Percentiles rank a stretch among this genome's conserved stretches.
Conservation (phyloP, 352 stramenopile species). For the Phytophthora crassamura region DNA sequence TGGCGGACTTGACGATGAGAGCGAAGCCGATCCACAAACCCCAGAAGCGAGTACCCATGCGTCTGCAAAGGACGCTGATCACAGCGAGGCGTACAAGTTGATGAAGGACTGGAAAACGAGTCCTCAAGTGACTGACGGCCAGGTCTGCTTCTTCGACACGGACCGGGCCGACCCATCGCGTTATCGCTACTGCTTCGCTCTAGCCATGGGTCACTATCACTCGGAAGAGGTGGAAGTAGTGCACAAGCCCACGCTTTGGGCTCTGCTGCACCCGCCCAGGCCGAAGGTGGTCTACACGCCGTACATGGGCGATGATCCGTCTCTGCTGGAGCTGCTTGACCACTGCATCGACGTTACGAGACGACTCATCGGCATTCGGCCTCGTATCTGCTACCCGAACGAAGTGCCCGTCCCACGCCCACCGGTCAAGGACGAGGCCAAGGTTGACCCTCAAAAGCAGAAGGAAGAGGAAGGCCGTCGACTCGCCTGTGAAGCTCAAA, state of each 20-base stretch:
- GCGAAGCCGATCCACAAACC: constrained; percentile 15
- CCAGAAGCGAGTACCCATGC: constrained; percentile 5
- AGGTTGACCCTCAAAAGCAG: constrained; percentile 31
- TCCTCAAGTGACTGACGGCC: constrained; percentile 65
- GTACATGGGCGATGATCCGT: constrained; percentile 57
- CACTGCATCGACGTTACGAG: constrained; percentile 70
- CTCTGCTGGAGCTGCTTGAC: constrained; percentile 57
- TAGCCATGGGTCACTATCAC: constrained; percentile 68
- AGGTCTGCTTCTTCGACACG: constrained; percentile 75
- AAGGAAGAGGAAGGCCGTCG: constrained; percentile 68
- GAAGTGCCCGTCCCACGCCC: constrained; percentile 49
- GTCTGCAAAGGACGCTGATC: not conserved
- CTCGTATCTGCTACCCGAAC: constrained; percentile 50
- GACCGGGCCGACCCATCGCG: constrained; percentile 61
- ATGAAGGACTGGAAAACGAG: constrained; percentile 30
- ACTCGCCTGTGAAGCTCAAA: constrained; percentile 72
- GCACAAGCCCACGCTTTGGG: constrained; percentile 47
- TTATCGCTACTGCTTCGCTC: constrained; percentile 67
- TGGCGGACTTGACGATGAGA: constrained; percentile 16
- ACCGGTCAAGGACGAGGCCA: constrained; percentile 15
- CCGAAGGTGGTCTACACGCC: constrained; percentile 56
- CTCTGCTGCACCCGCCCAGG: constrained; percentile 39
- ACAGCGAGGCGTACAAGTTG: constrained; percentile 11
- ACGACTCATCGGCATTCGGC: constrained; percentile 48
- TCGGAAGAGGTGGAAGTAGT: constrained; percentile 51